Base-by-base conservation (phyloP, 2,329 filamentous ascomycete species). In the Paracorniculantispora psalliotae region DNA sequence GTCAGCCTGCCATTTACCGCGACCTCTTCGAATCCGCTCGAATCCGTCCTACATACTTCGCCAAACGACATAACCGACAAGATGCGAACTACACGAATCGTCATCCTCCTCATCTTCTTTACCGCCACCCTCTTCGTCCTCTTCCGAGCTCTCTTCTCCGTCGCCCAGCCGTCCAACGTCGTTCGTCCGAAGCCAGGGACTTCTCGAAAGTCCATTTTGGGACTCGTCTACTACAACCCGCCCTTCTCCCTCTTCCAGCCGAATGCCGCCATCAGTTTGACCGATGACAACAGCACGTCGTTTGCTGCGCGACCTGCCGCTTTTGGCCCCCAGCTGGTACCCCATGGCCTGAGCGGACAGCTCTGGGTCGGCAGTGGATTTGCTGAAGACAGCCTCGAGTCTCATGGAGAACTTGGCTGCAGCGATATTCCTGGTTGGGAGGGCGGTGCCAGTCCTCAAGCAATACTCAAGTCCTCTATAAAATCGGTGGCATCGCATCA, bases 231-330 rank as follows among this genome's bases (percentile, higher is more conserved):
- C 63, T 89, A 90, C 72, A 86, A 85, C 61, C 80, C 86, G 5
- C 88, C 92, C 1, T 90, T 92, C 63, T 92, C 91, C 21, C 85
- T 99, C 23, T 99, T 99, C 71, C 92, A 93, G 4, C 92, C 92
- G 3, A 96, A 94, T 64, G 94, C 94, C 50, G 90, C 96, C 67
- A 97, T 99, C 71, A 96, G 91, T 72, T 82, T 99, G 62, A 96
- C 92, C 68, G 92, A 97, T 73, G 94, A 99, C 75, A 99, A 99
- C 74, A 96, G 91, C 65, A 99, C 94, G 13, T 96, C 96, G 66
- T 99, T 99, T 76, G 81, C 96, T 58, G 92, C 94, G 46, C 83
- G 94, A 51, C 94, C 94, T 61, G 94, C 94, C 56, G 92, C 91
- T 41, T 99, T 97, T 75, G 94, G 94, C 0, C 91, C 94, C 4